Conservation (phyloP, 805 yeast species). For the Candida sanyiensis region DNA sequence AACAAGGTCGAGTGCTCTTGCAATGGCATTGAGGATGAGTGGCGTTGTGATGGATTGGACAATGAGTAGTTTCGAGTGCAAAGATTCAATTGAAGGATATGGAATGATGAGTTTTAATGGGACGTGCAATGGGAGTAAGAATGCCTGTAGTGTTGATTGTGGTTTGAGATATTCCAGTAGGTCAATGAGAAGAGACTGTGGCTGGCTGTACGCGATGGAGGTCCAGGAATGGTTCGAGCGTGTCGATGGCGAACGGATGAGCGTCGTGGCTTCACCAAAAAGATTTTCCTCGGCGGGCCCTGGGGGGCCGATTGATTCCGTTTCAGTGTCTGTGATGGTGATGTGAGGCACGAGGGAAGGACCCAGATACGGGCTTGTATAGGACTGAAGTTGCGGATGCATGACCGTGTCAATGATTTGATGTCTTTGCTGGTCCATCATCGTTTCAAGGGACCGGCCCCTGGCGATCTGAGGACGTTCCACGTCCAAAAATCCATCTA, state of each 20-base stretch:
- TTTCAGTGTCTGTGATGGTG: background rate
- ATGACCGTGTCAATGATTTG: background rate
- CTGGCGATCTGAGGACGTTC: background rate
- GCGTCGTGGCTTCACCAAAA: too few species aligned
- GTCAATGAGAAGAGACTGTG: background rate
- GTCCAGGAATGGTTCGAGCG: too few species aligned
- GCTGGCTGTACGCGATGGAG: too few species aligned
- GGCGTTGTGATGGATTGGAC: slow-evolving; percentile 4
- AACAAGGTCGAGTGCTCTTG: background rate
- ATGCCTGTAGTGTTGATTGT: background rate
- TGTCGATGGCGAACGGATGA: background rate
- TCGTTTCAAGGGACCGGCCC: slow-evolving; percentile 2
- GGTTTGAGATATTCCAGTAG: background rate
- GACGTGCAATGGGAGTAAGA: background rate
- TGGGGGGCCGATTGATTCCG: background rate
- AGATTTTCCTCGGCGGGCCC: background rate
- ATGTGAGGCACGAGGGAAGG: too few species aligned
- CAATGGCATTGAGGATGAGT: slow-evolving; percentile 1
- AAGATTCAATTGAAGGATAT: slow-evolving; percentile 1
- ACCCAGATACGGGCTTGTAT: too few species aligned
- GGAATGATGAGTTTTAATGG: slow-evolving; percentile 3
- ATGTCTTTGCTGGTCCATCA: background rate
- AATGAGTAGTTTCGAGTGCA: background rate
- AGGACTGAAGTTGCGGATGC: too few species aligned
- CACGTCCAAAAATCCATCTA: background rate